Percentiles rank a stretch among this genome's conserved stretches.
phyloP scores from a whole-genome alignment of 129 eudicot species.

The Flaveria bidentis region DNA sequence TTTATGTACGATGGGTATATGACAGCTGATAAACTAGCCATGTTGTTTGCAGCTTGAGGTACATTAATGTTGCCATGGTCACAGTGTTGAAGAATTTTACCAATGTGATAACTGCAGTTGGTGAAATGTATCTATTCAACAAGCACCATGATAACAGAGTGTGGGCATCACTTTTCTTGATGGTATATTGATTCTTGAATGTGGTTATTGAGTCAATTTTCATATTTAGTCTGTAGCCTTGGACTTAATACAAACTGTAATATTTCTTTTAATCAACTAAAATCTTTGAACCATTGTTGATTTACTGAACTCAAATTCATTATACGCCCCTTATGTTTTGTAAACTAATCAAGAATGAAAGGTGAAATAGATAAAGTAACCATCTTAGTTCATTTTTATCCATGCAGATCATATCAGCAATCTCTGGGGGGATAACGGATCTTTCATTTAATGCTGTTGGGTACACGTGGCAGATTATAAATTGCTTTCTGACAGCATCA shows the following conservation, averaged over 20 bases:
- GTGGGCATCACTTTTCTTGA: constrained; percentile 90
- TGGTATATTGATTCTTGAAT: constrained; percentile 55
- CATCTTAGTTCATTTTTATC: constrained; percentile 2
- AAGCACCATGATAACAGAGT: constrained; percentile 95
- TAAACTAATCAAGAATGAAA: neutral
- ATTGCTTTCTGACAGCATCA: constrained; percentile 94
- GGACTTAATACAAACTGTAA: neutral
- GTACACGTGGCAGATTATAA: constrained; percentile 88
- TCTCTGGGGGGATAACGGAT: constrained; percentile 95
- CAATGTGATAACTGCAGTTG: constrained; percentile 96
- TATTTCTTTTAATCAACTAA: neutral
- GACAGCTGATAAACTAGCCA: constrained; percentile 1
- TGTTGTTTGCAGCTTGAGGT: constrained; percentile 68
- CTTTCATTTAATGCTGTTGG: constrained; percentile 91
- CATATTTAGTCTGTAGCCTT: constrained; percentile 17
- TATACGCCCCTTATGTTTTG: neutral
- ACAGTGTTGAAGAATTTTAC: constrained; percentile 96
- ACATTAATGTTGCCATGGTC: constrained; percentile 98
- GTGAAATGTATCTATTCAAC: constrained; percentile 92
- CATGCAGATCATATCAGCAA: constrained; percentile 91
- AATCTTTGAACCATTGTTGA: constrained; percentile 9
- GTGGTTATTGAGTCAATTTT: neutral
- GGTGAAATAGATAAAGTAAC: neutral
- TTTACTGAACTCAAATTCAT: constrained; percentile 4
- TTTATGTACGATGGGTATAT: constrained; percentile 5